These are phyloP conservation scores for Albatrellus ellisii DNA, from an alignment of 768 basidiomycete genomes.

Conservation along the genomic window DNA sequence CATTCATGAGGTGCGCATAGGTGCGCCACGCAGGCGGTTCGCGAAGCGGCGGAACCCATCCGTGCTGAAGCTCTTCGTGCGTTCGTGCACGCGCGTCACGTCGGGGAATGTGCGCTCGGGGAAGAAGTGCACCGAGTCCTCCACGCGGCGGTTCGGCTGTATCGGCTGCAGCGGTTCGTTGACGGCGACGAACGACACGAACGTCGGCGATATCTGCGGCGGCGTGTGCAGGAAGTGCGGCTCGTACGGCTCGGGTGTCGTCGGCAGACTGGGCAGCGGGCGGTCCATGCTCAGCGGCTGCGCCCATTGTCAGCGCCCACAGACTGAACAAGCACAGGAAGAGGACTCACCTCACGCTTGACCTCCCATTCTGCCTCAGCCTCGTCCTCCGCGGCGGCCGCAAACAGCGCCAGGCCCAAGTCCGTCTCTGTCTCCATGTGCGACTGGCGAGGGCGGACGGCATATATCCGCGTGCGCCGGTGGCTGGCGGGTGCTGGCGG, in stretches of 20 bases:
- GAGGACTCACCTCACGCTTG: neutral
- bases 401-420: neutral
- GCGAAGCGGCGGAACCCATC: neutral
- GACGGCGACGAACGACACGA: neutral
- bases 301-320: no score
- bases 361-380: neutral
- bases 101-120: neutral
- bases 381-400: neutral
- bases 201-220: neutral
- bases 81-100: neutral
- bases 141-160: neutral
- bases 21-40: neutral
- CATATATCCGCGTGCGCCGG: neutral
- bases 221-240: neutral
- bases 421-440: neutral
- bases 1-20: no score
- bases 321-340: neutral
- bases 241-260: neutral
- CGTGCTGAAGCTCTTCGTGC: neutral
- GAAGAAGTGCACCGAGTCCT: conserved; percentile 1
- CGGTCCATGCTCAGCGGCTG: no score
- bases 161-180: neutral
- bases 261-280: neutral
- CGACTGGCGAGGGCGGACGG: neutral
- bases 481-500: neutral